Evolutionary conservation across 306 rosid genomes (phyloP), one percentile per base, ranked within the genome.

Genomic region (Trichosanthes cucumerina): DNA sequence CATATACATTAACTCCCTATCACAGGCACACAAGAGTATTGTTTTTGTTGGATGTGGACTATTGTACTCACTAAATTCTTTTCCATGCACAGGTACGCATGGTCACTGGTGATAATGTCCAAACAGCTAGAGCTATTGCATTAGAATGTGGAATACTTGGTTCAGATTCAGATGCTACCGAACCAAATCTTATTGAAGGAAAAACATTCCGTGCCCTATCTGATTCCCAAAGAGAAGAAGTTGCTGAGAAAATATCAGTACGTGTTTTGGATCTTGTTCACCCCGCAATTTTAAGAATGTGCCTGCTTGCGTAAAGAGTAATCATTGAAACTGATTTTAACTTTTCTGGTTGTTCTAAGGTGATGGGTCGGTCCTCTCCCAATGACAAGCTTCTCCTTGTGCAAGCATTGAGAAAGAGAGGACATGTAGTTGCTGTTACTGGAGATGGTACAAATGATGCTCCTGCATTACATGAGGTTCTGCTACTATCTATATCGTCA

Each of bases 361-460:
- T 93, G 78, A 93, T 93, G 98, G 98, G 97, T 34, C 89, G 97
- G 31, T 93, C 98, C 28, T 93, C 97, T 63, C 97, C 98, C 38
- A 90, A 83, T 84, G 98, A 93, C 83, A 91, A 91, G 86, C 97
- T 93, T 86, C 77, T 93, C 79, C 97, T 93, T 71, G 98, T 91
- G 88, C 97, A 93, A 93, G 89, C 97, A 56, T 83, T 93, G 86
- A 90, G 91, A 86, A 93, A 83, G 82, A 86, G 72, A 77, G 90
- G 89, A 59, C 92, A 88, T 54, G 90, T 93, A 79, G 97, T 93
- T 83, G 98, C 98, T 60, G 98, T 91, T 46, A 93, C 96, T 57
- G 98, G 98, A 76, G 97, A 93, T 82, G 98, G 98, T 83, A 90
- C 98, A 28, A 91, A 93, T 82, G 97, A 93, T 83, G 98, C 98